Evolutionary conservation across 2,329 filamentous ascomycete genomes (phyloP).

Genomic region (Fusarium longipes): DNA sequence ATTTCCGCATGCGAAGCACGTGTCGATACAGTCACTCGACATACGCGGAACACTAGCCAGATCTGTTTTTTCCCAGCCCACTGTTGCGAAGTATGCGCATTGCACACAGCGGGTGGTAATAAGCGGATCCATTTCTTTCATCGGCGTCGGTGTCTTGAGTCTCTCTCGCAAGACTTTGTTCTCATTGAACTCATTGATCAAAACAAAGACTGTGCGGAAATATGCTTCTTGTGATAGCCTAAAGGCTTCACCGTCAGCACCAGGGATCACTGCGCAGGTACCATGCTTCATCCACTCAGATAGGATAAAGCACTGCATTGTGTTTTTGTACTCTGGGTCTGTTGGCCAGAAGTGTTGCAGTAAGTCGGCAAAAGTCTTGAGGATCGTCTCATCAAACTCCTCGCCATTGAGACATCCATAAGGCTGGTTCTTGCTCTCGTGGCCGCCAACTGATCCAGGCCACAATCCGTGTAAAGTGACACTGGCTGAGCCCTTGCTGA

Average conservation of each 20-base stretch:
- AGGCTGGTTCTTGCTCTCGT: neutral
- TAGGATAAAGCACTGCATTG: constrained; percentile 2
- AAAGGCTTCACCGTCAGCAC: neutral
- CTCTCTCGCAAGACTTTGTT: neutral
- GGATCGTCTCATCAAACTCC: neutral
- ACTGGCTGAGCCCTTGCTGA: accelerated
- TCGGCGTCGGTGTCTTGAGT: neutral
- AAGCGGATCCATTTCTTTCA: neutral
- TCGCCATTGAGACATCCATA: neutral
- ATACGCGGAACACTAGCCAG: constrained; percentile 2
- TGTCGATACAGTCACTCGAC: neutral
- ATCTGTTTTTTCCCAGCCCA: neutral
- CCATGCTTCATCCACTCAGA: constrained; percentile 14
- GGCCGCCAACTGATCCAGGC: neutral
- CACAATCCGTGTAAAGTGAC: neutral
- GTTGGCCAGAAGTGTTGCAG: constrained; percentile 1
- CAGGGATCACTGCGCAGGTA: neutral
- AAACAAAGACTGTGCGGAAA: constrained; percentile 1
- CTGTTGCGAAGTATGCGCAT: neutral
- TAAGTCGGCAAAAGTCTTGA: neutral
- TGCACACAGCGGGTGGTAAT: neutral
- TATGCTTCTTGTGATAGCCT: neutral
- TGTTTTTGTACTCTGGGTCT: constrained; percentile 1
- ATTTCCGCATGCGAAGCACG: neutral
- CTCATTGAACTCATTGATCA: neutral